phyloP scores from a whole-genome alignment of 805 yeast species.

The Kodamaea hsintzibuensis region DNA sequence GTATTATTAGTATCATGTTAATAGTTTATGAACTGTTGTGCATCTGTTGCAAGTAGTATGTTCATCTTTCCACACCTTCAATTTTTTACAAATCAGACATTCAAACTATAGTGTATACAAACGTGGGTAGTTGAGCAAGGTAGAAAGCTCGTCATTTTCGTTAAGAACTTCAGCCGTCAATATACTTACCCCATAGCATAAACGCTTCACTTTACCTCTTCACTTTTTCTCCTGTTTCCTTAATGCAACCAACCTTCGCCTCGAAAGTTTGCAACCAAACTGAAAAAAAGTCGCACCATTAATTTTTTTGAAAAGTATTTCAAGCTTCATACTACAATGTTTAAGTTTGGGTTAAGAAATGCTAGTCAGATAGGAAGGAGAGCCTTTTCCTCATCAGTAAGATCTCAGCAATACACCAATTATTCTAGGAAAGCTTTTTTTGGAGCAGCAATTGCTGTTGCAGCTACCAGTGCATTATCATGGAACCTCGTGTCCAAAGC shows the following conservation, averaged over 20 bases:
- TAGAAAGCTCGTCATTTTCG: too few relatives aligned
- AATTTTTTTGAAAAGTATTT: neutral
- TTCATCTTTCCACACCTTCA: too few relatives aligned
- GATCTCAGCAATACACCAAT: neutral
- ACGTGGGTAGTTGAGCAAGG: too few relatives aligned
- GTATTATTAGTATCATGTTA: too few relatives aligned
- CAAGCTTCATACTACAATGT: conserved; percentile 1
- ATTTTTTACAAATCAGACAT: too few relatives aligned
- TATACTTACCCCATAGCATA: too few relatives aligned
- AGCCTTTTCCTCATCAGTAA: neutral
- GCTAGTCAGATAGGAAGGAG: neutral
- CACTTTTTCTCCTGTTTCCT: neutral
- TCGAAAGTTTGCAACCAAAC: conserved; percentile 5
- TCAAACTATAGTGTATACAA: too few relatives aligned
- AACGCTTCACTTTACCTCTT: neutral
- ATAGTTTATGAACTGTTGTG: too few relatives aligned
- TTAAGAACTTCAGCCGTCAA: too few relatives aligned
- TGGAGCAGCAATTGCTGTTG: neutral
- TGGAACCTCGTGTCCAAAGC: neutral
- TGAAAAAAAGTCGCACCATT: neutral
- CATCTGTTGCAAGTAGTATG: too few relatives aligned
- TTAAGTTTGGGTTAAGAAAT: conserved; percentile 6
- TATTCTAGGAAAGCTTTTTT: neutral
- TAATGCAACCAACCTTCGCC: neutral
- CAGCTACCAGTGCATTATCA: neutral